Conservation (phyloP, 2,329 filamentous ascomycete species). For the Ophiostoma sp. region DNA sequence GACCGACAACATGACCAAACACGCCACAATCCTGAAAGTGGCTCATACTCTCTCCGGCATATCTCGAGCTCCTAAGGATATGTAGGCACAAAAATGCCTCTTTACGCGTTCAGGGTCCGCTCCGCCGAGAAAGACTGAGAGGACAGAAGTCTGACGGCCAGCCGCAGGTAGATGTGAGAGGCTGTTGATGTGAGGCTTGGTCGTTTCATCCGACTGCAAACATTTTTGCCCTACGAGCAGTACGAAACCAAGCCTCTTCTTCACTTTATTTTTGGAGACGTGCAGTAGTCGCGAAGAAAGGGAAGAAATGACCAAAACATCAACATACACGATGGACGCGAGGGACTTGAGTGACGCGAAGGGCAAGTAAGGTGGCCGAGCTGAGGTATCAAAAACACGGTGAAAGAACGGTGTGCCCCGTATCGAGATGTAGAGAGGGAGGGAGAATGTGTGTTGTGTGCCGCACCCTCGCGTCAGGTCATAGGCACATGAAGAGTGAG, state of each 20-base stretch:
- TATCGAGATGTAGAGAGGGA: neutral
- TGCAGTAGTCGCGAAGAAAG: neutral
- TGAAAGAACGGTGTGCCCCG: constrained; percentile 17
- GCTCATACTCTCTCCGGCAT: neutral
- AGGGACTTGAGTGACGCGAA: neutral
- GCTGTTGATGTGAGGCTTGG: neutral
- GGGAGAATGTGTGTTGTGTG: neutral
- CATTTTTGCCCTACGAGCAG: neutral
- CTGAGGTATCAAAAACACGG: neutral
- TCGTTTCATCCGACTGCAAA: neutral
- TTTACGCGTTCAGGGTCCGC: neutral
- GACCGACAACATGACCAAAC: constrained; percentile 3
- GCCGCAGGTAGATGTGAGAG: neutral
- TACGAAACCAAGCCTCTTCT: neutral
- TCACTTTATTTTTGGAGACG: neutral
- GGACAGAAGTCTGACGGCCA: neutral
- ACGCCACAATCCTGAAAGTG: constrained; percentile 2
- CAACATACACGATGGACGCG: neutral
- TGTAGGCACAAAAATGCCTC: neutral
- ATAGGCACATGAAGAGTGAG: neutral
- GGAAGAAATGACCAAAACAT: neutral
- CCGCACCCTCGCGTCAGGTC: neutral
- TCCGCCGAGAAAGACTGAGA: neutral
- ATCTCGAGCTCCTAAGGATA: neutral
- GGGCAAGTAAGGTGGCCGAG: neutral